A percentile compares a stretch with the other conserved stretches of the same genome.
These are phyloP conservation scores for Nectriaceae sp. DNA, from an alignment of 2,329 filamentous ascomycete genomes.

Conservation along the genomic window DNA sequence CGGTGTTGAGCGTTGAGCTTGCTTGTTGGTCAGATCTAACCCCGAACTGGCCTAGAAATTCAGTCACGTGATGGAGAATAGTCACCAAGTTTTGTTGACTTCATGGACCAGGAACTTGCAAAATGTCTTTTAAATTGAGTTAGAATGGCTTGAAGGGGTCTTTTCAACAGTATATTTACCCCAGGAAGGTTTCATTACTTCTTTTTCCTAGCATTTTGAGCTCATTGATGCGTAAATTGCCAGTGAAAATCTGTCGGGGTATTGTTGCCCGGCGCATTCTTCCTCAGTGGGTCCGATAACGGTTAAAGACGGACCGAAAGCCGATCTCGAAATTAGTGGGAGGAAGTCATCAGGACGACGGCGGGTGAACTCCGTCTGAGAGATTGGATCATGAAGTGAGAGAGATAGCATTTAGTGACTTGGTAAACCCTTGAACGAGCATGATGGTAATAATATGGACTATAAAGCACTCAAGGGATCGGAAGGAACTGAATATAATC, in stretches of 20 bases:
- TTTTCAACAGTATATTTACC: too few relatives aligned
- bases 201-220: background rate
- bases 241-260: constrained; percentile 13
- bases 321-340: background rate
- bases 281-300: constrained; percentile 12
- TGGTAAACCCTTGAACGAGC: too few relatives aligned
- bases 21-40: constrained; percentile 42
- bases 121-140: background rate
- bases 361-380: too few relatives aligned
- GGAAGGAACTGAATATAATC: too few relatives aligned
- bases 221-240: background rate
- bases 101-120: background rate
- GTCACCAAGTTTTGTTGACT: background rate
- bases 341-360: background rate
- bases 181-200: too few relatives aligned
- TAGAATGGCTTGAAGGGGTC: background rate
- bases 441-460: too few relatives aligned
- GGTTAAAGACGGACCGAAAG: background rate
- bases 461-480: too few relatives aligned
- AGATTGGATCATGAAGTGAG: too few relatives aligned
- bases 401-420: too few relatives aligned
- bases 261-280: constrained; percentile 18
- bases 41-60: constrained; percentile 57
- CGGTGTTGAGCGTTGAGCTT: constrained; percentile 45
- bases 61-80: constrained; percentile 35